Percentiles rank a stretch among this genome's conserved stretches.
Evolutionary conservation across 495 filamentous ascomycete genomes (phyloP).

Genomic region (Eremomyces bilateralis): DNA sequence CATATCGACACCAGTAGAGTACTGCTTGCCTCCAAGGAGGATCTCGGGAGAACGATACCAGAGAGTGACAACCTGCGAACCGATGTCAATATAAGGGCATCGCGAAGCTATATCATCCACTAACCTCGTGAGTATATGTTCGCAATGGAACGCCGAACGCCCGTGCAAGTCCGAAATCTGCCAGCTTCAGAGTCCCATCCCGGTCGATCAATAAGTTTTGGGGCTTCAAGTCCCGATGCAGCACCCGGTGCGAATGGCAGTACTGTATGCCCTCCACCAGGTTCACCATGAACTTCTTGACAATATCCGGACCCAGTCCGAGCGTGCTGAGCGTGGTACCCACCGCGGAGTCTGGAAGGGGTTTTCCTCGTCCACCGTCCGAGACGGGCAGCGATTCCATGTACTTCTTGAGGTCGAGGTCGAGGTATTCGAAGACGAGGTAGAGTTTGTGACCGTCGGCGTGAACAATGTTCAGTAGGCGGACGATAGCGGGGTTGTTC

Average conservation of each 20-base stretch:
- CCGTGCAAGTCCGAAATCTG: constrained; percentile 89
- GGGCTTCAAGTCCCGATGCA: constrained; percentile 93
- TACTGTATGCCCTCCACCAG: constrained; percentile 78
- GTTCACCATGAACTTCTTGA: constrained; percentile 96
- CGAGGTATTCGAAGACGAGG: constrained; percentile 98
- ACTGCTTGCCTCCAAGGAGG: constrained; percentile 87
- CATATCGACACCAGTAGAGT: constrained; percentile 98
- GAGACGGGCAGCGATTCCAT: constrained; percentile 91
- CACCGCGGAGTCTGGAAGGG: constrained; percentile 58
- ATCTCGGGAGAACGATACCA: constrained; percentile 99
- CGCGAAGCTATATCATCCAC: constrained; percentile 77
- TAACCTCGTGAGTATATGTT: constrained; percentile 90
- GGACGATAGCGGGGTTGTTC: constrained; percentile 95
- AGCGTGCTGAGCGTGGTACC: constrained; percentile 40
- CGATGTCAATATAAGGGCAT: constrained; percentile 96
- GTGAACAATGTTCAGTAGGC: constrained; percentile 94
- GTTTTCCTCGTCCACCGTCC: constrained; percentile 75
- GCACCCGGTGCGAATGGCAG: constrained; percentile 84
- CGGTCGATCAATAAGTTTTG: constrained; percentile 92
- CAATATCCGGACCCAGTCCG: constrained; percentile 74
- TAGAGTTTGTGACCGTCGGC: constrained; percentile 94
- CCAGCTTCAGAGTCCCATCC: constrained; percentile 90
- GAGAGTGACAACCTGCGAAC: constrained; percentile 81
- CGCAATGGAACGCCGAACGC: constrained; percentile 91
- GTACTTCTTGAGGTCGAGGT: constrained; percentile 97